Conservation (phyloP, 2,329 filamentous ascomycete genomes). For the Cladosporium sp. region DNA sequence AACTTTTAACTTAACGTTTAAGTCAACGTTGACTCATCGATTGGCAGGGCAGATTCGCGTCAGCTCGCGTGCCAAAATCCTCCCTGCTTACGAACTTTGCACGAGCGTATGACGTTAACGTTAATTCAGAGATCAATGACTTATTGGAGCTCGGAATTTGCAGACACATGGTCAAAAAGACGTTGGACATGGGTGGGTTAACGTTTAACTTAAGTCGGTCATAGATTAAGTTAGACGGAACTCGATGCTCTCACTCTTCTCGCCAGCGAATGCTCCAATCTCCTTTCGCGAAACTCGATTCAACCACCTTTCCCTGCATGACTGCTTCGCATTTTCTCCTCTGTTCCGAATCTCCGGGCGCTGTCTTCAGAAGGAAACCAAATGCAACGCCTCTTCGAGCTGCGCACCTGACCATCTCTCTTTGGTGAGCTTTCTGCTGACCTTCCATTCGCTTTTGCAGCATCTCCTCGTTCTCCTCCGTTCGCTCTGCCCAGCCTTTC, state of each 20-base stretch:
- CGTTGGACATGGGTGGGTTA: too few relatives aligned
- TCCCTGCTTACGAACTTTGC: too few relatives aligned
- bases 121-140: too few relatives aligned
- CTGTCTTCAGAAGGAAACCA: slow-evolving; percentile 38
- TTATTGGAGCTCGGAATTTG: too few relatives aligned
- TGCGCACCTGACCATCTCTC: slow-evolving; percentile 58
- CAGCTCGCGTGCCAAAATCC: too few relatives aligned
- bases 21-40: too few relatives aligned
- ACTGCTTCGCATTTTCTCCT: slow-evolving; percentile 50
- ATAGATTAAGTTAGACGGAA: neutral
- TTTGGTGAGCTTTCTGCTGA: slow-evolving; percentile 43
- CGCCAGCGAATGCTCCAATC: slow-evolving; percentile 42
- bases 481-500: slow-evolving; percentile 51
- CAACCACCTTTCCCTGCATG: slow-evolving; percentile 56
- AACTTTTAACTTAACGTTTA: too few relatives aligned
- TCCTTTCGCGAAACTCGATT: slow-evolving; percentile 58
- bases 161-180: too few relatives aligned
- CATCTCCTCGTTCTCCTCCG: slow-evolving; percentile 50
- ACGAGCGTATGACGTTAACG: too few relatives aligned
- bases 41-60: too few relatives aligned
- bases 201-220: neutral
- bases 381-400: slow-evolving; percentile 59
- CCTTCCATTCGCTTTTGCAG: slow-evolving; percentile 47
- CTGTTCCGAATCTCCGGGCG: slow-evolving; percentile 11
- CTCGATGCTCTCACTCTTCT: neutral